Evolutionary conservation across 495 filamentous ascomycete species (phyloP).

Genomic region (Tuber indicum): DNA sequence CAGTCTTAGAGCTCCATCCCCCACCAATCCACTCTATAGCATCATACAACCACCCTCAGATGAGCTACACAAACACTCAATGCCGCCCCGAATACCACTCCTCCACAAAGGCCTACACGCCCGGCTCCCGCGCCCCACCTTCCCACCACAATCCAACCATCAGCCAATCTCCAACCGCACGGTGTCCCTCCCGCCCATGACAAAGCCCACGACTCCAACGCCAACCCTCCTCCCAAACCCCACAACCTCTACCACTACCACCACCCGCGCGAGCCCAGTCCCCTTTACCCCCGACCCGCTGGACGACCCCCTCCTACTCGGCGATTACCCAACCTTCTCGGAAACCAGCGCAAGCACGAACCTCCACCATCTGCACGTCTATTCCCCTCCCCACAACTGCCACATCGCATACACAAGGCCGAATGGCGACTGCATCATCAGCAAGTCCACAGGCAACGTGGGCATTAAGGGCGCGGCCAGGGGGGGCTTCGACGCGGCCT

Average conservation of each 20-base stretch:
- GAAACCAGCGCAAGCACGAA: constrained; percentile 4
- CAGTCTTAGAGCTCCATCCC: not conserved
- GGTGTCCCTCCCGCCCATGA: not conserved
- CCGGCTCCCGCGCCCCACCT: not conserved
- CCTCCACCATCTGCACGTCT: constrained; percentile 82
- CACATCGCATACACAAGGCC: constrained; percentile 82
- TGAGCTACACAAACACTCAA: not conserved
- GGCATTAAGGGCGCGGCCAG: constrained; percentile 75
- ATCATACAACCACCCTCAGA: not conserved
- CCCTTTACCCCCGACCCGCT: constrained; percentile 8
- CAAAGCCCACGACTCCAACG: not conserved
- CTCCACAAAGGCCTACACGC: not conserved
- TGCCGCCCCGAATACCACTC: not conserved
- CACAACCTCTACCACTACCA: not conserved
- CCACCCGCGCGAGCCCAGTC: constrained; percentile 3
- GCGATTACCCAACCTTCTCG: constrained; percentile 21
- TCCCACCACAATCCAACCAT: not conserved
- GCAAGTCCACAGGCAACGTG: constrained; percentile 70
- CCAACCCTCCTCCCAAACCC: constrained; percentile 9
- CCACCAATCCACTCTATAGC: not conserved
- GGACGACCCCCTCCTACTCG: constrained; percentile 6
- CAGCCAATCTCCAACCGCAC: not conserved
- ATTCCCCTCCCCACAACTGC: constrained; percentile 80
- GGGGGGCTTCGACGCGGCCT: constrained; percentile 83
- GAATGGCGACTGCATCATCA: constrained; percentile 67